Evolutionary conservation across 768 basidiomycete genomes (phyloP), one percentile per base, ranked within the genome.

Genomic region (Boletus tylopilopsis): DNA sequence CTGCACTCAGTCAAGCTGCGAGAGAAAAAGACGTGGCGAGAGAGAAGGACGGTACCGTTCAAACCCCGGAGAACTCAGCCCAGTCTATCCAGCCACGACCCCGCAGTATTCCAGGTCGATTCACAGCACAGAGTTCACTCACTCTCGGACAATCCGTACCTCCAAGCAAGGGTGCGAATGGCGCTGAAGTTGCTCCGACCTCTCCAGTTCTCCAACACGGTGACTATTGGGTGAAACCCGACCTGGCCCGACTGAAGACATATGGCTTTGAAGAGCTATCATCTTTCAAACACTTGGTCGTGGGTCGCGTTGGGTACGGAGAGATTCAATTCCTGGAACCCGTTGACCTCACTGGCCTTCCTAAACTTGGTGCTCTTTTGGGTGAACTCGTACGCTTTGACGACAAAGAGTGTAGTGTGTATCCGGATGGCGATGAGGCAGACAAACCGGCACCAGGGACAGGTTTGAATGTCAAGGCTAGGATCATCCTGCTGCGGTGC

Each of bases 231-330:
- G 82, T 87, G 49, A 84, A 84, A 55, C 96, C 96, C 12, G 80
- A 84, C 46, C 70, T 97, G 50, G 71, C 78, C 29, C 78, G 77
- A 27, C 80, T 98, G 54, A 82, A 84, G 61, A 79, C 81, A 49
- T 73, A 79, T 22, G 80, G 88, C 18, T 82, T 86, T 61, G 80
- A 85, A 55, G 82, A 91, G 47, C 73, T 98, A 22, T 80, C 81
- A 7, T 71, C 83, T 16, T 84, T 94, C 61, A 71, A 79, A 49
- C 83, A 83, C 55, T 82, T 99, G 58, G 76, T 86, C 19, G 92
- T 96, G 37, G 93, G 94, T 9, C 86, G 95, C n/a, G 79, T 85
- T 47, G 93, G 94, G 30, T 95, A 85, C 59, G 96, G 96, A 27
- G 80, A 93, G 67, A 85, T 98, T 54, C 71, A 79, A 66, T 79